Base-by-base conservation (phyloP, 495 filamentous ascomycete species). In the Elasticomyces elasticus region DNA sequence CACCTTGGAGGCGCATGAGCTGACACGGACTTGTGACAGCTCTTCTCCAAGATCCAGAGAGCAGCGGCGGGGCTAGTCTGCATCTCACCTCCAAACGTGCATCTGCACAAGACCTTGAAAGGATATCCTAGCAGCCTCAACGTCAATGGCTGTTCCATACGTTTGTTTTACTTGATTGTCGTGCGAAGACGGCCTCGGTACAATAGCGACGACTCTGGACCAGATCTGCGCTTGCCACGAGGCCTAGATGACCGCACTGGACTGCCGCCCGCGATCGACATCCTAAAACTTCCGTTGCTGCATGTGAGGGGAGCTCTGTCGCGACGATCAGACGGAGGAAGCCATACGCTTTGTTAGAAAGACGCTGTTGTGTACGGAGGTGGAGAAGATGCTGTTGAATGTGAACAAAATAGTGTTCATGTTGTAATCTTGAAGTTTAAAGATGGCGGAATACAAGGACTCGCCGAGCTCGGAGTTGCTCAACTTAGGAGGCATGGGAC, bases 401-500 rank as follows among this genome's bases (percentile, higher is more conserved):
- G n/a, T n/a, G n/a, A n/a, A n/a, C n/a, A n/a, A n/a, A n/a, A n/a
- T n/a, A n/a, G n/a, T n/a, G n/a, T n/a, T n/a, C n/a, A n/a, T n/a
- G n/a, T n/a, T n/a, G n/a, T n/a, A n/a, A n/a, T n/a, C n/a, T n/a
- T n/a, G n/a, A n/a, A n/a, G n/a, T n/a, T n/a, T 40, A 20, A 50
- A 22, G 10, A 55, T 55, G 56, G 52, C 56, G 19, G 56, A 59
- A 1, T 55, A 59, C 52, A 37, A 55, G 17, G 45, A 22, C 37
- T 55, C 56, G 24, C 56, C 56, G 42, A 41, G 33, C 26, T 44
- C 52, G 26, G 41, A 59, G 27, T 10, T 59, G 52, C 46, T 59
- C 5, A 33, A 51, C 28, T 1, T 51, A 35, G 35, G 51, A n/a
- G 27, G 19, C 5, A 47, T 37, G 25, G 41, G 12, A 17, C 44